Evolutionary conservation across 192 early-diverging fungal genomes (phyloP).

Genomic region (Umbelopsis sp.): DNA sequence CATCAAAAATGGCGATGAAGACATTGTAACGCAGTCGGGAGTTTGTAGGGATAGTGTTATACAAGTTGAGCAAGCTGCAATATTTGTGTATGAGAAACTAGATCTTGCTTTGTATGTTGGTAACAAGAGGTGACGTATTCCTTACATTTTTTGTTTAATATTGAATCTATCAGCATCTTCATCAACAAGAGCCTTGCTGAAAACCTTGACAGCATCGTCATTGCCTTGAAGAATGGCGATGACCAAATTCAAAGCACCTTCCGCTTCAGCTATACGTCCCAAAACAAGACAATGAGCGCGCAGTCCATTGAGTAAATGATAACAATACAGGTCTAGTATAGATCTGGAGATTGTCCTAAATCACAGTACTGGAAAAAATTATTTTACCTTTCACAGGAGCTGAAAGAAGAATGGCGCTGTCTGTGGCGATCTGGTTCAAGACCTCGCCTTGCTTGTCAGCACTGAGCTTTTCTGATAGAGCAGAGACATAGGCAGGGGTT

Average conservation of each 20-base stretch:
- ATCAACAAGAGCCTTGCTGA: conserved; percentile 52
- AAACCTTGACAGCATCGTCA: conserved; percentile 42
- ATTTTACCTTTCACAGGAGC: conserved; percentile 60
- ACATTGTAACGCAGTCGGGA: conserved; percentile 63
- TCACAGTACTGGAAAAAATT: background rate
- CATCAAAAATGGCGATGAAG: conserved; percentile 74
- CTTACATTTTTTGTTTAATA: conserved; percentile 68
- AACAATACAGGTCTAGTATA: background rate
- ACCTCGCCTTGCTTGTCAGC: conserved; percentile 63
- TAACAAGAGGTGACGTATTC: conserved; percentile 5
- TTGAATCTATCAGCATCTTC: conserved; percentile 50
- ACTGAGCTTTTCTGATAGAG: conserved; percentile 53
- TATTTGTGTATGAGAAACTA: conserved; percentile 21
- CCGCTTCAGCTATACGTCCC: conserved; percentile 52
- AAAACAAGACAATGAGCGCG: conserved; percentile 19
- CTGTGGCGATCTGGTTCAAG: conserved; percentile 54
- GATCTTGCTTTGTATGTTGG: background rate
- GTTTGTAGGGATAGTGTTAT: conserved; percentile 70
- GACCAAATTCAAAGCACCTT: conserved; percentile 68
- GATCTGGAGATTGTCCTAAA: too few species aligned
- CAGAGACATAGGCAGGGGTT: conserved; percentile 47
- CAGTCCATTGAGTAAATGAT: conserved; percentile 14
- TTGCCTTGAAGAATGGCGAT: conserved; percentile 63
- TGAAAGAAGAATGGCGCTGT: conserved; percentile 56
- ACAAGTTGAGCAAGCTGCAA: conserved; percentile 66